phyloP scores from a whole-genome alignment of 306 rosid genomes.

The Corylus heterophylla region DNA sequence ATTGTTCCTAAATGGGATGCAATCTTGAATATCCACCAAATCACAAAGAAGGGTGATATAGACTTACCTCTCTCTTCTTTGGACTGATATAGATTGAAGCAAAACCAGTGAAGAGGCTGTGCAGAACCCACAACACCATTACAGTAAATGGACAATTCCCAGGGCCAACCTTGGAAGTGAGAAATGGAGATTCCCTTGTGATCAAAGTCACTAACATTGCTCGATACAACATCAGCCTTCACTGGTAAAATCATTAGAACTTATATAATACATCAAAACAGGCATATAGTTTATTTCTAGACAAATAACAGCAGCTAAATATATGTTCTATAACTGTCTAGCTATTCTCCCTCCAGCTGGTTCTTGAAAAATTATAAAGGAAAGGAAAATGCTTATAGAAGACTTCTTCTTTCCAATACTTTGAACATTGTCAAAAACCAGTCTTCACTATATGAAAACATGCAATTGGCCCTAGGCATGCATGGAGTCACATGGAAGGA shows the following conservation, averaged over 20 bases:
- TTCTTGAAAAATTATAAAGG: too few species aligned
- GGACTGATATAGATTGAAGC: constrained; percentile 40
- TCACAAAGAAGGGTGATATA: background rate
- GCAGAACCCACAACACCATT: constrained; percentile 44
- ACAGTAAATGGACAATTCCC: constrained; percentile 59
- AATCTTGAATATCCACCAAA: background rate
- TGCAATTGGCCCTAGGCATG: background rate
- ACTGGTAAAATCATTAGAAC: constrained; percentile 34
- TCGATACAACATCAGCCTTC: constrained; percentile 46
- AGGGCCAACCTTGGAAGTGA: constrained; percentile 50
- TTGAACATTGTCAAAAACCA: too few species aligned
- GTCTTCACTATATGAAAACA: background rate
- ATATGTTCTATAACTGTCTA: background rate
- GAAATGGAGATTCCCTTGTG: constrained; percentile 52
- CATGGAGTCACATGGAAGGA: background rate
- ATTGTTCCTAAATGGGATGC: background rate
- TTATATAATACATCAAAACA: constrained; percentile 43
- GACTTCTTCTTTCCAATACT: too few species aligned
- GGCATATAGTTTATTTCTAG: constrained; percentile 31
- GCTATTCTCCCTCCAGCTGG: too few species aligned
- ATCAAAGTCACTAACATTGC: constrained; percentile 41
- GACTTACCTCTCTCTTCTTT: constrained; percentile 7
- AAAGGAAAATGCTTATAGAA: too few species aligned
- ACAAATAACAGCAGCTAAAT: constrained; percentile 1
- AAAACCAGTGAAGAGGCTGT: constrained; percentile 53